Base-by-base conservation (phyloP, 345 rosid genomes). In the Clausena lansium region DNA sequence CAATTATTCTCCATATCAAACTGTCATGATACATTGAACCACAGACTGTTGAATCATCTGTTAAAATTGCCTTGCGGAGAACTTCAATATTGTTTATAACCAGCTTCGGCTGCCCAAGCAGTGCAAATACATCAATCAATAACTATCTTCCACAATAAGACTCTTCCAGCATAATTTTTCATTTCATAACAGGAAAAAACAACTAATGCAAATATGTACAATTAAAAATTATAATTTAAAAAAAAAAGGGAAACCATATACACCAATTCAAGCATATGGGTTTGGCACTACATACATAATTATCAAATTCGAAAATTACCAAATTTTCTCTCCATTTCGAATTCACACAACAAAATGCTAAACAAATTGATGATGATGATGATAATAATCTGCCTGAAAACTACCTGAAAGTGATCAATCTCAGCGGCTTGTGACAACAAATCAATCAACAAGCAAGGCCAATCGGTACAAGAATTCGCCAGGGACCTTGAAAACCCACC, bases 361-460 rank as follows among this genome's bases (percentile, higher is more conserved):
- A 36, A 41, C 28, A 67, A 71, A 70, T 67, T 19, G 38, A 24
- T 33, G 4, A 67, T 11, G 10, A 24, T 39, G 7, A 67, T 17
- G 2, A 13, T n/a, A 0, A 2, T 13, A 13, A 45, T 45, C 50
- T 45, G 50, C n/a, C 60, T 33, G 54, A 65, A 45, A 77, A 55
- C 68, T 83, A 92, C 98, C 99, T 92, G 98, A 78, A 94, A 96
- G 75, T 88, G 88, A 82, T 86, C 93, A 79, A 84, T 85, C 83
- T 96, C 98, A 30, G 99, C 98, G 80, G 98, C 93, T 78, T 92
- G 88, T 50, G 99, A 94, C 84, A 94, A 77, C 89, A 96, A 81
- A 75, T 96, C 99, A n/a, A 96, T 83, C 89, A 96, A 77, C 84
- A 96, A 82, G 81, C 88, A 88, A 33, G 98, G 99, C 99, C 98